phyloP scores from a whole-genome alignment of 306 rosid genomes.

The Trifolium fragiferum region DNA sequence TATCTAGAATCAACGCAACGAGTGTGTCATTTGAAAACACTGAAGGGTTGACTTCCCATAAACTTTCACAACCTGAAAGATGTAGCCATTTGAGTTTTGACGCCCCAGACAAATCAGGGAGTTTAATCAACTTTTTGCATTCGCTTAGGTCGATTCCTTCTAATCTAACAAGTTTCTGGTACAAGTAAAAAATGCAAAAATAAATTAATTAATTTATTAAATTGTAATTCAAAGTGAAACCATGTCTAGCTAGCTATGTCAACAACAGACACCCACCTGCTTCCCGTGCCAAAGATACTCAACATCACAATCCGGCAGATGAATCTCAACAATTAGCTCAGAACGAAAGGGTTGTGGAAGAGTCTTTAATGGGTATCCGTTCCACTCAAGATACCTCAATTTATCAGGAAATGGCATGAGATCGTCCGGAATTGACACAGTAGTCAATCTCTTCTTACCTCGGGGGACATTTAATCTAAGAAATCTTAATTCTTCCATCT shows the following conservation, averaged over 20 bases:
- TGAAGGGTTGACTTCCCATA: neutral
- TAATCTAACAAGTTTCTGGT: slow-evolving; percentile 24
- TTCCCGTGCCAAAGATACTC: slow-evolving; percentile 36
- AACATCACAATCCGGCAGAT: neutral
- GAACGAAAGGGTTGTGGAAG: slow-evolving; percentile 33
- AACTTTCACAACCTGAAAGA: slow-evolving; percentile 19
- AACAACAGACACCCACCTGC: neutral
- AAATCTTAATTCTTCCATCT: slow-evolving; percentile 33
- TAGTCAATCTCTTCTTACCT: neutral
- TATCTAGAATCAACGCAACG: neutral
- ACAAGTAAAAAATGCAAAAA: neutral
- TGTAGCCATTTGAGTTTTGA: slow-evolving; percentile 22
- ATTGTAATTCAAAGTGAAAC: neutral
- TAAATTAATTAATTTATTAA: no score
- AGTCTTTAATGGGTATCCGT: neutral
- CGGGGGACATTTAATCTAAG: neutral
- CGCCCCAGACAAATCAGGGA: slow-evolving; percentile 34
- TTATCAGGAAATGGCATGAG: neutral
- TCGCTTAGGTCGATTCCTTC: neutral
- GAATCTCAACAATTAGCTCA: slow-evolving; percentile 22
- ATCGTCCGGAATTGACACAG: neutral
- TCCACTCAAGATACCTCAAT: slow-evolving; percentile 32
- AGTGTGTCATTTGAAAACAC: neutral
- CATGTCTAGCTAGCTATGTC: neutral
- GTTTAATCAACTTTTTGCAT: neutral